Evolutionary conservation across 768 basidiomycete genomes (phyloP), one percentile per base, ranked within the genome.

Genomic region (Hemileccinum impolitum): DNA sequence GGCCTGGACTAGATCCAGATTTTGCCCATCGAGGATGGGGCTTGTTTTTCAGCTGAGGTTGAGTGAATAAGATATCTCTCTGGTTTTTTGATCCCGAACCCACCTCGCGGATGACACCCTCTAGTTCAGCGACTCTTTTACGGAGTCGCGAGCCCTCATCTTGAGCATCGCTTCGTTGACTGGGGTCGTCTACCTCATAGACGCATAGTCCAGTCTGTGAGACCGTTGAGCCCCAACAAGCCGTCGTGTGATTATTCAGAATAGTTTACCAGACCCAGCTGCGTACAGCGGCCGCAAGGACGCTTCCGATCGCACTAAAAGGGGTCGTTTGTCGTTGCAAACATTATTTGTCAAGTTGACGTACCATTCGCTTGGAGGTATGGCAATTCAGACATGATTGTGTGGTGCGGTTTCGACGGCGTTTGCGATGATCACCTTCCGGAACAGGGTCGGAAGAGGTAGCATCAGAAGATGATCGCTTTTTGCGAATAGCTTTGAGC

Each of bases 51-150:
- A 90, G 63, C 80, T 90, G 39, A 34, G 18, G 21, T 39, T 34
- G 18, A 21, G 38, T 30, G 23, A 47, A 32, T 48, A 13, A 37
- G 43, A 26, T 18, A 17, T 21, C 12, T 6, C 23, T 36, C 14
- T 15, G 12, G 37, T 44, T 18, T 12, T 32, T 17, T 14, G n/a
- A 19, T 11, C 8, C 6, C 13, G 21, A 43, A 60, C 65, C 49
- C 58, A 83, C 85, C 74, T 87, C 87, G n/a, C 89, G 80, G 52
- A 91, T 85, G 32, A 90, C 86, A 43, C 85, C 84, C 66, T 92
- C 89, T 1, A 92, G 75, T 58, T 92, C 89, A 23, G 87, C 87
- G 19, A 91, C 84, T 39, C 89, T 80, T 52, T 81, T 80, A 45
- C 87, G 76, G 18, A 91, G 73, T 32, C 82, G 76, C 30, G 80